Base-by-base conservation (phyloP, 202 grass and related monocot species). In the Brachypodium distachyon region DNA sequence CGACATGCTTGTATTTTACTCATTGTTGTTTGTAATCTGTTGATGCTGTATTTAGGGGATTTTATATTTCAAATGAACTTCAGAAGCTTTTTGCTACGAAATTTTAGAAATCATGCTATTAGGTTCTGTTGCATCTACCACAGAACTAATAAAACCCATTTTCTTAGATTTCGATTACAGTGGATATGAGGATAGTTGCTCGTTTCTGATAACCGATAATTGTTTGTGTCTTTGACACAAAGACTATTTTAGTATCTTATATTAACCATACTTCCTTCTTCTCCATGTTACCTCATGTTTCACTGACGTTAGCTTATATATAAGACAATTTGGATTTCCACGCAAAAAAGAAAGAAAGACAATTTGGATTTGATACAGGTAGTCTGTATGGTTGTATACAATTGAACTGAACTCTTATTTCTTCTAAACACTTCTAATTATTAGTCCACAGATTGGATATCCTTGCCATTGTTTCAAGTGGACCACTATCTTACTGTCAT, bases 381-480 rank as follows among this genome's bases (percentile, higher is more conserved):
- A 76, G 18, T 41, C 14, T 49, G 28, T 72, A 57, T 79, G 26
- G 19, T 75, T 6, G 8, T 21, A 2, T 26, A 62, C 46, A 44
- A 63, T 70, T 31, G 19, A 11, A 72, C 57, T 50, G 9, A 61
- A 71, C 18, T 38, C 36, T 21, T 64, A 14, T 69, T 58, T 29
- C 41, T 66, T 66, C 4, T 22, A 17, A 80, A 50, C 25, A 40
- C 33, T 60, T 80, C n/a, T 74, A 25, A 10, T 60, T 21, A 28
- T 64, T 72, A 32, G 19, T 64, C 60, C 31, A 27, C 40, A n/a
- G 31, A 61, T 49, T 54, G 36, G 38, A 17, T 82, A 61, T 74
- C 13, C 22, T 81, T 55, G 9, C 29, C 50, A 58, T 79, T 28
- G 33, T 59, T 84, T 74, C 53, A 58, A 59, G 61, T 26, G 65